phyloP scores from a whole-genome alignment of 805 yeast species.

The Barnettozyma vustinii region DNA sequence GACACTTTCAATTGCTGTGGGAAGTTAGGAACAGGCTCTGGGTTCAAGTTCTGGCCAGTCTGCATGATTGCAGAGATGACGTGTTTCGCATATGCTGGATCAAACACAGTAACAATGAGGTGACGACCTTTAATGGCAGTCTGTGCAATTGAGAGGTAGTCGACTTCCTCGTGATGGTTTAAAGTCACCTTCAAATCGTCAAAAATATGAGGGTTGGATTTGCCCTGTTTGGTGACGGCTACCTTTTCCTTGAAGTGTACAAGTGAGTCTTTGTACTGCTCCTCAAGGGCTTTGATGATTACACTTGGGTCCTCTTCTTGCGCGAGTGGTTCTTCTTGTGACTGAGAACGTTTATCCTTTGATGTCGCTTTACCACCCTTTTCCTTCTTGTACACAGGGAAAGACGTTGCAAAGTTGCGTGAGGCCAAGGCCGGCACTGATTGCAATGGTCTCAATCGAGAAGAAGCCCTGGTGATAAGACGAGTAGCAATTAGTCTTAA shows the following conservation, averaged over 20 bases:
- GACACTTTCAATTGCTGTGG: constrained; percentile 69
- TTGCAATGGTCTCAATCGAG: background rate
- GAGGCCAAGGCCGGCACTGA: background rate
- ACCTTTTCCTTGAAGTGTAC: constrained; percentile 50
- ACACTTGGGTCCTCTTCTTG: constrained; percentile 20
- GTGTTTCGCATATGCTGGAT: constrained; percentile 66
- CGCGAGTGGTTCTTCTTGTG: constrained; percentile 10
- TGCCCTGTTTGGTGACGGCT: constrained; percentile 64
- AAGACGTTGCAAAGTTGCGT: constrained; percentile 4
- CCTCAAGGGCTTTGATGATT: constrained; percentile 14
- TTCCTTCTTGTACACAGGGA: background rate
- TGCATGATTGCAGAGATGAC: constrained; percentile 68
- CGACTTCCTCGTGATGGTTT: constrained; percentile 38
- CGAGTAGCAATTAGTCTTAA: background rate
- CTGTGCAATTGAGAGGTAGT: constrained; percentile 63
- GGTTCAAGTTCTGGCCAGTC: constrained; percentile 68
- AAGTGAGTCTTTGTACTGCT: constrained; percentile 40
- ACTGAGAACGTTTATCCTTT: background rate
- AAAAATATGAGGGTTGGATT: constrained; percentile 60
- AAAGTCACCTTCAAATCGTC: constrained; percentile 50
- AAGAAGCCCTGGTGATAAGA: background rate
- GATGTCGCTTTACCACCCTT: constrained; percentile 20
- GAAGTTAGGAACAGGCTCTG: constrained; percentile 69
- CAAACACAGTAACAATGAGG: constrained; percentile 79
- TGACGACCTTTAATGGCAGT: constrained; percentile 64